Percentiles rank a stretch among this genome's conserved stretches.
phyloP scores from a whole-genome alignment of 192 early-diverging fungal genomes.

The Rhizoclosmatium sp. region DNA sequence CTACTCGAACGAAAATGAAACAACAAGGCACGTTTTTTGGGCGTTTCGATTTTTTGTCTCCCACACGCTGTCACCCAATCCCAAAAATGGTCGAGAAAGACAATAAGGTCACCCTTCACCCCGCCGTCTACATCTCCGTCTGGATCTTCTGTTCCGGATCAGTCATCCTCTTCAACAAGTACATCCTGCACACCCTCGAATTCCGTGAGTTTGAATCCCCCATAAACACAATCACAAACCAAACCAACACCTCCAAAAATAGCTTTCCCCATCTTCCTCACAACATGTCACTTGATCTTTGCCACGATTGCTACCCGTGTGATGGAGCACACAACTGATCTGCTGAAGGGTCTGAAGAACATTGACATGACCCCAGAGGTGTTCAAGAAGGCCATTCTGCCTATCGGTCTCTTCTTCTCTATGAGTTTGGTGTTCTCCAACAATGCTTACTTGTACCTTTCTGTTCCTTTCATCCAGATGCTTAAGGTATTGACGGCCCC shows the following conservation, averaged over 20 bases:
- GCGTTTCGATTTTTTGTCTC: no score
- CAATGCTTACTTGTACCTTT: constrained; percentile 48
- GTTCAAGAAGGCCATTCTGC: constrained; percentile 53
- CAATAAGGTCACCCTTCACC: background rate
- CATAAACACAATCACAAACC: background rate
- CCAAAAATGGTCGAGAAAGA: no score
- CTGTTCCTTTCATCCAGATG: constrained; percentile 54
- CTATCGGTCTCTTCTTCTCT: constrained; percentile 47
- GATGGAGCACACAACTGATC: constrained; percentile 61
- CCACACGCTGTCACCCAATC: no score
- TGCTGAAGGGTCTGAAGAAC: constrained; percentile 67
- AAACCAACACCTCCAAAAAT: background rate
- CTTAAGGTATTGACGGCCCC: constrained; percentile 35
- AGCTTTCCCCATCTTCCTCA: constrained; percentile 52
- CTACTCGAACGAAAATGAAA: no score
- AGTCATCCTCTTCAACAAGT: constrained; percentile 35
- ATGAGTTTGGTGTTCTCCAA: constrained; percentile 45
- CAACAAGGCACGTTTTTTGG: no score
- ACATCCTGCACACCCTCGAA: constrained; percentile 27
- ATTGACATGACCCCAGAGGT: constrained; percentile 66
- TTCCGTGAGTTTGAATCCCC: constrained; percentile 16
- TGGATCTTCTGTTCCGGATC: constrained; percentile 31
- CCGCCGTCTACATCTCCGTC: constrained; percentile 24
- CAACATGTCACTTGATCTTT: constrained; percentile 49
- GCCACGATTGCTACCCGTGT: constrained; percentile 68